Conservation (phyloP, 805 yeast species). For the Starmerella powellii region DNA sequence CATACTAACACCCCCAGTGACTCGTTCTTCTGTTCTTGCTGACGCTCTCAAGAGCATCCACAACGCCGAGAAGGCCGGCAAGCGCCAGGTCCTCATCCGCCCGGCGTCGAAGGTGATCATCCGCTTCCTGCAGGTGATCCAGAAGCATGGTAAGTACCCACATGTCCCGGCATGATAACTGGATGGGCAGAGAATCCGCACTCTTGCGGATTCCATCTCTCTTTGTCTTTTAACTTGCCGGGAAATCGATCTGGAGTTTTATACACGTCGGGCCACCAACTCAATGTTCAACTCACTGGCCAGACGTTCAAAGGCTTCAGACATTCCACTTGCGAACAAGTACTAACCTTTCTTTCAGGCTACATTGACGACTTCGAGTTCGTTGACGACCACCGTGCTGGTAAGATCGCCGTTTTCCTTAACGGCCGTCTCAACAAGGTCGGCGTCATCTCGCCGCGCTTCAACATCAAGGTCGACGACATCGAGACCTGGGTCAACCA, state of each 20-base stretch:
- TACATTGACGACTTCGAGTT: constrained; percentile 98
- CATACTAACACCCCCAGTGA: constrained; percentile 43
- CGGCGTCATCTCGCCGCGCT: constrained; percentile 98
- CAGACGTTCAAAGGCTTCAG: constrained; percentile 14
- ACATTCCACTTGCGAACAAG: constrained; percentile 10
- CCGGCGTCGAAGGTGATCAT: constrained; percentile 97
- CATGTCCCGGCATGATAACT: constrained; percentile 81
- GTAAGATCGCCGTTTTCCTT: constrained; percentile 90
- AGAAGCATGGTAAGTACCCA: constrained; percentile 70
- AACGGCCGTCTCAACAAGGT: constrained; percentile 98
- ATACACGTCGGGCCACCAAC: constrained; percentile 8
- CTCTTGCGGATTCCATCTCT: constrained; percentile 48
- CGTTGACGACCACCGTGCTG: constrained; percentile 98
- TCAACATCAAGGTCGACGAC: constrained; percentile 89
- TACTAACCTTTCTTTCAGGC: constrained; percentile 29
- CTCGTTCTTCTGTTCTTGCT: constrained; percentile 96
- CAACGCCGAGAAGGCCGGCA: constrained; percentile 99
- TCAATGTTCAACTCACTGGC: constrained; percentile 1
- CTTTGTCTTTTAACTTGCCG: constrained; percentile 97
- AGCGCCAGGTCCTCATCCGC: constrained; percentile 96
- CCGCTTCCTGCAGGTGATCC: constrained; percentile 94
- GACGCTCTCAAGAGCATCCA: constrained; percentile 96
- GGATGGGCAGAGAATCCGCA: constrained; percentile 69
- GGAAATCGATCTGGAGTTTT: constrained; percentile 41
- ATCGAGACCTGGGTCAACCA: constrained; percentile 98